Percentiles rank a stretch among this genome's conserved stretches.
Conservation (phyloP, 2,329 filamentous ascomycete genomes). For the Botrytis pseudocinerea region DNA sequence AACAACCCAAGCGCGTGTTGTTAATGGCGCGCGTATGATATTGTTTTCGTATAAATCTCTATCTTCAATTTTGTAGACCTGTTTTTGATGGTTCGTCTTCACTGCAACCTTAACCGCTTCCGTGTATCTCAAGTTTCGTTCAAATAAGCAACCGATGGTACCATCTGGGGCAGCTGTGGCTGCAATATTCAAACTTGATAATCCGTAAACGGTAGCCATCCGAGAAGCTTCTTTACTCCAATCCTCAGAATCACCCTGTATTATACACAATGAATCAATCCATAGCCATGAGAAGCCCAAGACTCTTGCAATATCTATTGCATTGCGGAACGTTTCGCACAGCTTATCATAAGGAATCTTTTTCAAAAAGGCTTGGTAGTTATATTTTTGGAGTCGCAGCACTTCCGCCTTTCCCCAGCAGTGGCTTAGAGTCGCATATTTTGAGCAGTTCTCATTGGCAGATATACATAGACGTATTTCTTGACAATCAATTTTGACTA, state of each 20-base stretch:
- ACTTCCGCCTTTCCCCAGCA: not conserved
- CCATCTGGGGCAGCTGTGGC: not conserved
- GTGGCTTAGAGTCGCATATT: not conserved
- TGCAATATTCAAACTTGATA: not conserved
- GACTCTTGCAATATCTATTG: not conserved
- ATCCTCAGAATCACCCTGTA: not conserved
- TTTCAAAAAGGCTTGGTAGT: not conserved
- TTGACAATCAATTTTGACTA: not conserved
- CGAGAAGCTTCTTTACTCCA: not conserved
- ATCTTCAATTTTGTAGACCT: too few species aligned
- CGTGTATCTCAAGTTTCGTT: not conserved
- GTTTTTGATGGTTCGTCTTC: too few species aligned
- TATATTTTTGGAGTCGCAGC: not conserved
- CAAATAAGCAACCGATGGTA: not conserved
- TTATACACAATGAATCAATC: not conserved
- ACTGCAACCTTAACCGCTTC: too few species aligned
- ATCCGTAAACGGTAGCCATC: not conserved
- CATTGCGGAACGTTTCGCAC: not conserved
- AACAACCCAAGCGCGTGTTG: not conserved
- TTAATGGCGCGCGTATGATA: fast-evolving
- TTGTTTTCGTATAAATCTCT: fast-evolving
- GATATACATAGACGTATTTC: not conserved
- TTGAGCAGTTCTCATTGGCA: not conserved
- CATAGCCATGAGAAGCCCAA: not conserved
- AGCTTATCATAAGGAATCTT: not conserved